A percentile compares a stretch with the other conserved stretches of the same genome.
Evolutionary conservation across 2,329 filamentous ascomycete species (phyloP).

Genomic region (Monilinia vaccinii-corymbosi): DNA sequence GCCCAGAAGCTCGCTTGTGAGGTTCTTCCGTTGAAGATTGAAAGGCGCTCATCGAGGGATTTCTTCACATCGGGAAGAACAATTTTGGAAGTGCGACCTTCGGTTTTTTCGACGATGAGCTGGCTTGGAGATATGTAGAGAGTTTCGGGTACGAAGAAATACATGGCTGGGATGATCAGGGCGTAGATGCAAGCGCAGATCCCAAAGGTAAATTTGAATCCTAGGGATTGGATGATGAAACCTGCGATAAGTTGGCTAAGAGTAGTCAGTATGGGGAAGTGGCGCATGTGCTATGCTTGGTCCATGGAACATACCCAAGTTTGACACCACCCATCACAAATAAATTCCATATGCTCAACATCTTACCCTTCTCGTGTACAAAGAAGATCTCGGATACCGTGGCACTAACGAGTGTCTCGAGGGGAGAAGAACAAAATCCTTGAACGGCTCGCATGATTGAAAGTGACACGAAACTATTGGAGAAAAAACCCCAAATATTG

Average conservation of each 20-base stretch:
- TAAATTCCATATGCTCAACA: conserved; percentile 24
- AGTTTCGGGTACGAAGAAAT: conserved; percentile 38
- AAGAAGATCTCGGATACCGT: conserved; percentile 38
- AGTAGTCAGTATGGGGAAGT: background rate
- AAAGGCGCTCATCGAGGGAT: conserved; percentile 30
- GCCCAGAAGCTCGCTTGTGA: conserved; percentile 32
- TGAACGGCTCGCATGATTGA: conserved; percentile 29
- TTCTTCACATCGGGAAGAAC: conserved; percentile 25
- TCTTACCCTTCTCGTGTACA: conserved; percentile 36
- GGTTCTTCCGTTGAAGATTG: conserved; percentile 33
- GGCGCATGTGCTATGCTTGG: background rate
- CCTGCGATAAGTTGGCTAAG: conserved; percentile 35
- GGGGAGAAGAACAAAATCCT: conserved; percentile 24
- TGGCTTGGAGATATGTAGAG: conserved; percentile 26
- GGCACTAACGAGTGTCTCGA: conserved; percentile 30
- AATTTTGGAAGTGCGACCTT: conserved; percentile 21
- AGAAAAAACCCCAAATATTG: conserved; percentile 34
- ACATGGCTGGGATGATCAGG: conserved; percentile 33
- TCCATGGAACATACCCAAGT: conserved; percentile 18
- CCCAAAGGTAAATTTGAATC: conserved; percentile 31
- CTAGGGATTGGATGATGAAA: conserved; percentile 31
- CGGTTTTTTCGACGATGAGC: conserved; percentile 22
- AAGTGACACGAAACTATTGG: conserved; percentile 31
- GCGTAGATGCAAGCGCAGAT: conserved; percentile 36
- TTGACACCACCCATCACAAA: conserved; percentile 26